phyloP scores from a whole-genome alignment of 257 asterid species.

The Petunia axillaris region DNA sequence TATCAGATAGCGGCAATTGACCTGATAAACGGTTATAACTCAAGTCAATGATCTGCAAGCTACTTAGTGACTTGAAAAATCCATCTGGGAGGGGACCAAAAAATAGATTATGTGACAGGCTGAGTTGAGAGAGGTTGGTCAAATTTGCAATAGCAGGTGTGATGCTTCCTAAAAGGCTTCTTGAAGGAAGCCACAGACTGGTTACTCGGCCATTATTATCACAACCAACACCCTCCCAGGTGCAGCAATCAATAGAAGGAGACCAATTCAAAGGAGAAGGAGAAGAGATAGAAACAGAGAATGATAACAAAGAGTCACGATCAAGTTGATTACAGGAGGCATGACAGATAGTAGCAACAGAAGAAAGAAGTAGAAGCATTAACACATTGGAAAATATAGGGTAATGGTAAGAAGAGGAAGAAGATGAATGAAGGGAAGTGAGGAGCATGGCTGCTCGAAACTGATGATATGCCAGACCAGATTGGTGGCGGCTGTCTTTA shows the following conservation, averaged over 20 bases:
- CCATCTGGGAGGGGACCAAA: conserved; percentile 64
- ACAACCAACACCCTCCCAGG: conserved; percentile 85
- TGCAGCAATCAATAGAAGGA: conserved; percentile 64
- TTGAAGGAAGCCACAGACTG: conserved; percentile 61
- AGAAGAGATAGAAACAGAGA: conserved; percentile 46
- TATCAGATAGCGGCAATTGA: conserved; percentile 37
- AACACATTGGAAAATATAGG: conserved; percentile 35
- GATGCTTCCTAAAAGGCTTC: conserved; percentile 60
- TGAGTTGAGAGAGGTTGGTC: conserved; percentile 55
- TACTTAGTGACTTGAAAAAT: conserved; percentile 49
- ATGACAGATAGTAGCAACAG: conserved; percentile 40
- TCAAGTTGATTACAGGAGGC: conserved; percentile 60
- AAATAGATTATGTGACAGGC: conserved; percentile 61
- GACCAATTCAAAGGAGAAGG: conserved; percentile 69
- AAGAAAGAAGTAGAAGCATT: conserved; percentile 30
- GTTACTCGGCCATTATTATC: conserved; percentile 60
- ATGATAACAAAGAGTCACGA: conserved; percentile 50
- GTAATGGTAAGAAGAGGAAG: conserved; percentile 25
- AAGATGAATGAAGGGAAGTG: conserved; percentile 30
- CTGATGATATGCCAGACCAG: conserved; percentile 32
- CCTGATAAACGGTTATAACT: conserved; percentile 75
- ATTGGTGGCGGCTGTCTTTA: conserved; percentile 39
- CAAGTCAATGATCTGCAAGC: conserved; percentile 54
- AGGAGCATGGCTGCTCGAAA: conserved; percentile 60
- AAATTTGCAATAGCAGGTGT: conserved; percentile 56